Percentiles rank a stretch among this genome's conserved stretches.
These are phyloP conservation scores for Pyrenophora graminea DNA, from an alignment of 2,329 filamentous ascomycete species.

Conservation along the genomic window DNA sequence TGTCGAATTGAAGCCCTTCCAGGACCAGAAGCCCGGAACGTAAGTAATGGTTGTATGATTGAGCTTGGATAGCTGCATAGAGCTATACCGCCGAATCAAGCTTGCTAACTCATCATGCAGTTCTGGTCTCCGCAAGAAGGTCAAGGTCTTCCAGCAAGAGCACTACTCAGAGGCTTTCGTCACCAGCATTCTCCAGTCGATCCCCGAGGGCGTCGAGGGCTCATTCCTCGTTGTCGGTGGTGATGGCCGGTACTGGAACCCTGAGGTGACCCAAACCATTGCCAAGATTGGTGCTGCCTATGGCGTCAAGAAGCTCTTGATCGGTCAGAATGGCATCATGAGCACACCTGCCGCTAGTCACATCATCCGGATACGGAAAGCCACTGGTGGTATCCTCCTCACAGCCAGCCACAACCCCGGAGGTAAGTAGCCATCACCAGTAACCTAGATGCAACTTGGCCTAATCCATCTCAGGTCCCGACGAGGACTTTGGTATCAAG, in stretches of 20 bases:
- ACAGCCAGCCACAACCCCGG: slow-evolving; percentile 98
- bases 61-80: slow-evolving; percentile 5
- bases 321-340: slow-evolving; percentile 94
- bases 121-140: slow-evolving; percentile 98
- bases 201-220: slow-evolving; percentile 88
- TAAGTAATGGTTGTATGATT: slow-evolving; percentile 60
- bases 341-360: slow-evolving; percentile 96
- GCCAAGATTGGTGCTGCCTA: slow-evolving; percentile 97
- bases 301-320: slow-evolving; percentile 96
- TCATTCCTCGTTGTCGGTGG: slow-evolving; percentile 95
- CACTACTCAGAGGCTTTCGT: slow-evolving; percentile 98
- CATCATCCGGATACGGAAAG: slow-evolving; percentile 90
- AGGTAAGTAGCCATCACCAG: slow-evolving; percentile 63
- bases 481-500: slow-evolving; percentile 98
- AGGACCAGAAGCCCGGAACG: slow-evolving; percentile 99
- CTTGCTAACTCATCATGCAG: slow-evolving; percentile 55
- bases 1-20: slow-evolving; percentile 81
- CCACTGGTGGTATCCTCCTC: slow-evolving; percentile 93
- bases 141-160: slow-evolving; percentile 92
- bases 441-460: no score
- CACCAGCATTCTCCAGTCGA: slow-evolving; percentile 90
- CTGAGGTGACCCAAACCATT: slow-evolving; percentile 93
- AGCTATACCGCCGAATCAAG: slow-evolving; percentile 10
- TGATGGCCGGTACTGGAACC: slow-evolving; percentile 96
- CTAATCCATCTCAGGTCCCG: slow-evolving; percentile 65